Percentiles rank a stretch among this genome's conserved stretches.
These are phyloP conservation scores for Vitis cinerea DNA, from an alignment of 164 flowering plant genomes.

Conservation along the genomic window DNA sequence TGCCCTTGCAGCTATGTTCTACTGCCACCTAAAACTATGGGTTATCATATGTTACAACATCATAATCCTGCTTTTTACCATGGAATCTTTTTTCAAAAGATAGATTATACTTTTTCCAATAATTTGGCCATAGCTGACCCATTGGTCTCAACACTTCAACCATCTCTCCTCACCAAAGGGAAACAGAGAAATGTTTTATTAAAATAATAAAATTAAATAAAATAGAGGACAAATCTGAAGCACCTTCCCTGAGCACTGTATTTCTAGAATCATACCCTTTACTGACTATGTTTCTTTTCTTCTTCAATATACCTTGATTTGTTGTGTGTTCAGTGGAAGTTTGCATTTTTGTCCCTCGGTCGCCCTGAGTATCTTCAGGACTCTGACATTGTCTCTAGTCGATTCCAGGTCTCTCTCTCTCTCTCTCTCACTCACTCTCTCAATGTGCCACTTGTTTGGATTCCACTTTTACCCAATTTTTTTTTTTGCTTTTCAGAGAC, in stretches of 20 bases:
- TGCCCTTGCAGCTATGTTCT: too few species aligned
- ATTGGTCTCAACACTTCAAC: too few species aligned
- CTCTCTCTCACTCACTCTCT: background rate
- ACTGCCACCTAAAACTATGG: too few species aligned
- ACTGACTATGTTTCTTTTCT: background rate
- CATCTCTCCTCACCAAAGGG: too few species aligned
- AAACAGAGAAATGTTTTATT: too few species aligned
- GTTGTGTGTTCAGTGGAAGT: constrained; percentile 65
- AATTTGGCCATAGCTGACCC: too few species aligned
- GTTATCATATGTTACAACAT: too few species aligned
- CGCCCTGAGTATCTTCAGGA: constrained; percentile 87
- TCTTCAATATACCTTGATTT: background rate
- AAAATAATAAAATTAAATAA: too few species aligned
- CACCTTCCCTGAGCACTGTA: background rate
- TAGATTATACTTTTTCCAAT: too few species aligned
- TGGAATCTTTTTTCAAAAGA: too few species aligned
- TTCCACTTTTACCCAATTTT: background rate
- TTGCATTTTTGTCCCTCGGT: constrained; percentile 77
- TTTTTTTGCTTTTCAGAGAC: constrained; percentile 34
- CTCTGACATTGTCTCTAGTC: constrained; percentile 58
- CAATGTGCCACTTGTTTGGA: background rate
- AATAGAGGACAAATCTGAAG: too few species aligned
- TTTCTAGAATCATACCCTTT: background rate
- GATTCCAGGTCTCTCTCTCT: constrained; percentile 60
- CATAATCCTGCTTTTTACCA: too few species aligned